A percentile compares a stretch with the other conserved stretches of the same genome.
phyloP scores from a whole-genome alignment of 306 rosid species.

The Betula pendula region DNA sequence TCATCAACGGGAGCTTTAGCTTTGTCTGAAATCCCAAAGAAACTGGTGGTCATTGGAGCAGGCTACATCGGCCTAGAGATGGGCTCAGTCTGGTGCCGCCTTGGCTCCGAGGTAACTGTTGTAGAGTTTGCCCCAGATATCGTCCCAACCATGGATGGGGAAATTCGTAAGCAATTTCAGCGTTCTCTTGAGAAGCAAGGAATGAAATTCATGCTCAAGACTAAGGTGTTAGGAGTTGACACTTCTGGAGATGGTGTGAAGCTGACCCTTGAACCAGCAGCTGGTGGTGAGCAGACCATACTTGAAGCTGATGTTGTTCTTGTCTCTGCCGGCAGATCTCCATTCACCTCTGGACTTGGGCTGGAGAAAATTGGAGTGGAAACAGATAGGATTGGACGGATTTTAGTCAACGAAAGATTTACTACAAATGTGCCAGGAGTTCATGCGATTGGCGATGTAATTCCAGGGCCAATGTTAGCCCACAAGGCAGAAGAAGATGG shows the following conservation, averaged over 20 bases:
- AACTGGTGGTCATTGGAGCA: slow-evolving; percentile 88
- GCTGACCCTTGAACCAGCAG: slow-evolving; percentile 86
- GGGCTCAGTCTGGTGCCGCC: slow-evolving; percentile 98
- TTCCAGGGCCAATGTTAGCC: slow-evolving; percentile 98
- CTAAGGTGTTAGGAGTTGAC: slow-evolving; percentile 95
- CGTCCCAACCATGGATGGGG: slow-evolving; percentile 93
- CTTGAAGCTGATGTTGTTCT: slow-evolving; percentile 95
- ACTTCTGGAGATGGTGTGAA: slow-evolving; percentile 84
- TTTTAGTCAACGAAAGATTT: slow-evolving; percentile 80
- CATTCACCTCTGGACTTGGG: slow-evolving; percentile 83
- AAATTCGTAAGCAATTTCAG: slow-evolving; percentile 91
- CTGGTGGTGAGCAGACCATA: slow-evolving; percentile 81
- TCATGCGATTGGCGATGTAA: slow-evolving; percentile 91
- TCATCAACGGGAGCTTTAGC: slow-evolving; percentile 96
- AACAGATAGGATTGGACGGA: slow-evolving; percentile 76
- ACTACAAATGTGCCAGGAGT: slow-evolving; percentile 75
- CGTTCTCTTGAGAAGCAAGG: slow-evolving; percentile 96
- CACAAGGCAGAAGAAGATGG: slow-evolving; percentile 99
- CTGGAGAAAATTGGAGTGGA: slow-evolving; percentile 88
- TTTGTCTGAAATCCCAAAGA: slow-evolving; percentile 85
- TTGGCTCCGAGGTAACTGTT: slow-evolving; percentile 89
- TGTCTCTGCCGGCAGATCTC: slow-evolving; percentile 95
- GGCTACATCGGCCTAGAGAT: slow-evolving; percentile 98
- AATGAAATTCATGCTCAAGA: slow-evolving; percentile 85
- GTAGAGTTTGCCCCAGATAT: slow-evolving; percentile 93